Evolutionary conservation across 768 basidiomycete genomes (phyloP).

Genomic region (Tricholoma sp.): DNA sequence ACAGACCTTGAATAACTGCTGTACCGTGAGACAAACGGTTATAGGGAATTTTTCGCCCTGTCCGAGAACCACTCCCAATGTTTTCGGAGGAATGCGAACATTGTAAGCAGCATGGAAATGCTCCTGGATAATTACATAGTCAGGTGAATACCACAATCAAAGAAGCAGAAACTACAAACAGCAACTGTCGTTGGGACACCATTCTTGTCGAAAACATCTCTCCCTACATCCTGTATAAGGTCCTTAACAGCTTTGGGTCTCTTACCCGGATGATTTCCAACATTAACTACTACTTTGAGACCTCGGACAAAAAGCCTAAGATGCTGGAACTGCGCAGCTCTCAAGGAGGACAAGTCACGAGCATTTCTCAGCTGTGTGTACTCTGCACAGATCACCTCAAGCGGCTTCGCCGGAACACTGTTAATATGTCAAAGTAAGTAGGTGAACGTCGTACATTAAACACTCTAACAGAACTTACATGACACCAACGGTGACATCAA

Average conservation of each 20-base stretch:
- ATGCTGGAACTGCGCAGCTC: slow-evolving; percentile 12
- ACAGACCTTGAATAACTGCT: slow-evolving; percentile 26
- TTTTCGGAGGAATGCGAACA: slow-evolving; percentile 14
- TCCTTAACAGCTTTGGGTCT: slow-evolving; percentile 22
- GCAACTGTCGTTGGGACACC: slow-evolving; percentile 20
- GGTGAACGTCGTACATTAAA: not conserved
- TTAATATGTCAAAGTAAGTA: not conserved
- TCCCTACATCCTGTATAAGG: slow-evolving; percentile 21
- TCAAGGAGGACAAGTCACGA: slow-evolving; percentile 13
- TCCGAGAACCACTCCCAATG: slow-evolving; percentile 24
- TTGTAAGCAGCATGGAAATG: slow-evolving; percentile 22
- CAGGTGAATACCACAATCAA: not conserved
- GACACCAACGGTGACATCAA: slow-evolving; percentile 37
- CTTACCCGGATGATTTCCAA: slow-evolving; percentile 16
- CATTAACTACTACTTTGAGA: slow-evolving; percentile 21
- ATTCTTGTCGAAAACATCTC: slow-evolving; percentile 20
- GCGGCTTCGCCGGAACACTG: slow-evolving; percentile 19
- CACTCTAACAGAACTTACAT: slow-evolving; percentile 22
- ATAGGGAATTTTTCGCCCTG: slow-evolving; percentile 25
- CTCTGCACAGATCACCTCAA: slow-evolving; percentile 19
- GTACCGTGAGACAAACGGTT: slow-evolving; percentile 17
- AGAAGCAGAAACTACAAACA: slow-evolving; percentile 12
- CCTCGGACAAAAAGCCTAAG: slow-evolving; percentile 23
- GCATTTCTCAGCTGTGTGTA: slow-evolving; percentile 11
- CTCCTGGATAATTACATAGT: slow-evolving; percentile 12